Base-by-base conservation (phyloP, 148 eudicot genomes). In the Vaccinium myrtillus region DNA sequence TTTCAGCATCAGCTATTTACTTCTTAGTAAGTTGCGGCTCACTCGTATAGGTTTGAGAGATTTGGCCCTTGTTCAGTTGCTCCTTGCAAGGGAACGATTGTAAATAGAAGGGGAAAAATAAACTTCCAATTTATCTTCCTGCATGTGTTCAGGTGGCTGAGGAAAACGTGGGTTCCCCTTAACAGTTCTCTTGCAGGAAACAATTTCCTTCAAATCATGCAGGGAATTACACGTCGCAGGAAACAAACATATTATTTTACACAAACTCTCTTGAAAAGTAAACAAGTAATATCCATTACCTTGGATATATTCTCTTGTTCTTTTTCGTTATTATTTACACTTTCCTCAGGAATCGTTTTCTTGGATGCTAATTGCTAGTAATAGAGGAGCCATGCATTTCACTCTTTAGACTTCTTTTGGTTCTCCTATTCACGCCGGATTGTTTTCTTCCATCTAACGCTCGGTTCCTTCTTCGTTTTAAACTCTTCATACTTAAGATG, bases 161-260 rank as follows among this genome's bases (percentile, higher is more conserved):
- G 36, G 36, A 67, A 67, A 67, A 10, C 6, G 15, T 67, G 32
- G 15, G 39, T 67, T 63, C 69, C 73, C 73, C 73, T 3, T 12
- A 25, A 67, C 73, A 67, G 73, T 67, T 67, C 4, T 67, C 73
- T 67, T 67, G 73, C 73, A 67, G 73, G 32, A 25, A 67, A 67
- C 15, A 27, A 67, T 25, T 67, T 67, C 73, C 73, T 67, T 25
- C 73, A 67, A 27, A 67, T 25, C 15, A 67, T 67, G 39, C 27
- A 12, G 67, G 73, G 36, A 25, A 67, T 67, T 23, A 11, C 12
- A 4, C 30, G 4, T 23, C 1, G 30, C 30, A 63, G 30, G 70
- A 63, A 59, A 23, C 2, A n/a, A 63, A 63, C 23, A n/a, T 23
- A 63, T 63, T n/a, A 8, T 2, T 63, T 63, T 63, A 63, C 12